Evolutionary conservation across 805 yeast species (phyloP).

Genomic region (Pichia thaimueangensis): DNA sequence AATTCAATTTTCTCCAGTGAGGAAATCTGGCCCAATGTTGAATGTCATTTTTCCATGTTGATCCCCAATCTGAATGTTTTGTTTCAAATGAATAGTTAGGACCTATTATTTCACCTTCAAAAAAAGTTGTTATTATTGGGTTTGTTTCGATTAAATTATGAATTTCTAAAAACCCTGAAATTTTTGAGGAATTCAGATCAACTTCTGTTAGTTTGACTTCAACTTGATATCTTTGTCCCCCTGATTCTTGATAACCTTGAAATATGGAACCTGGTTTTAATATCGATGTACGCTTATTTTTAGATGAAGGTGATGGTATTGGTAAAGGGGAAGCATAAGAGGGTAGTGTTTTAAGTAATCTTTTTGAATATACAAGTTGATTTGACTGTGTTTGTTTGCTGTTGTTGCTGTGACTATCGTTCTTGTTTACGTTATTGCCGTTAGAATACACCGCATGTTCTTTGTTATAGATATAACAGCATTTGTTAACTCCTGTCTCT

Average conservation of each 20-base stretch:
- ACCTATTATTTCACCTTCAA: constrained; percentile 66
- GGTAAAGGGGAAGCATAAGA: too few relatives aligned
- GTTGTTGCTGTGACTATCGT: too few relatives aligned
- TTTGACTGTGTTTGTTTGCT: too few relatives aligned
- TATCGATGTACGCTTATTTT: constrained; percentile 24
- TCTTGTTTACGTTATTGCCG: too few relatives aligned
- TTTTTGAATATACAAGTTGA: too few relatives aligned
- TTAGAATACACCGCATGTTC: too few relatives aligned
- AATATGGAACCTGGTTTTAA: constrained; percentile 58
- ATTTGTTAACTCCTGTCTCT: too few relatives aligned
- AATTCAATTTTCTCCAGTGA: constrained; percentile 30
- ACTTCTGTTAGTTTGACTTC: constrained; percentile 62
- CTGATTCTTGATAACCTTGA: constrained; percentile 66
- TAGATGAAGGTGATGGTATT: not conserved
- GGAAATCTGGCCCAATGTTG: constrained; percentile 58
- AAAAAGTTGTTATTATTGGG: constrained; percentile 64
- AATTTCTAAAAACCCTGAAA: constrained; percentile 60
- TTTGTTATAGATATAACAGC: too few relatives aligned
- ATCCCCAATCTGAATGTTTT: constrained; percentile 47
- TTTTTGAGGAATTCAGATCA: constrained; percentile 46
- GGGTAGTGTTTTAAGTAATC: too few relatives aligned
- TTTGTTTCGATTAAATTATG: constrained; percentile 56
- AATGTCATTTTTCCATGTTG: constrained; percentile 44
- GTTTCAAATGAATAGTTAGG: constrained; percentile 54
- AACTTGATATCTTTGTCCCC: constrained; percentile 57